Base-by-base conservation (phyloP, 1,284 basidiomycete species). In the Apiotrichum mycotoxinovorans region DNA sequence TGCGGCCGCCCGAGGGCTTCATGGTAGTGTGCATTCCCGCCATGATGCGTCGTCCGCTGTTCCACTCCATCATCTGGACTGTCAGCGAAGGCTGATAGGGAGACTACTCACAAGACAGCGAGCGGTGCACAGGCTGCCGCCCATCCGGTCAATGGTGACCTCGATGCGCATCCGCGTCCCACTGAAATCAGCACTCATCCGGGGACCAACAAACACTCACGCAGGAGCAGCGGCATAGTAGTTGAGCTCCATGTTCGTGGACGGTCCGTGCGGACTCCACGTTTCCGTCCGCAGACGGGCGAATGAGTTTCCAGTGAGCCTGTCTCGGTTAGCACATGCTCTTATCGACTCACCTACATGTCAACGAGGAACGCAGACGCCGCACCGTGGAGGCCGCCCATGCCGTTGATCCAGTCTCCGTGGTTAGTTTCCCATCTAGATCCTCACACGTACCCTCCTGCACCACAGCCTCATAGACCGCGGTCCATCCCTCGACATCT, bases 291-390 rank as follows among this genome's bases (percentile, higher is more conserved):
- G 67, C 38, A 23, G 59, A 11, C 49, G 54, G 20, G 42, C 33
- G 22, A 56, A 46, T 2, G 35, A 15, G 4, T 33, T n/a, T 35
- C 49, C 49, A 5, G 54, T 56, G 26, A 56, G 35, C 52, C 30
- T 26, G 33, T 2, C 14, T 53, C 17, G n/a, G 35, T 33, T 23
- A 46, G 26, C 44, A 46, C 8, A n/a, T n/a, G n/a, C n/a, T 20
- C 14, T 22, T 20, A 10, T 7, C n/a, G 8, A 17, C 5, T 11
- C 40, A 41, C 40, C n/a, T 20, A 72, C 71, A 63, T 66, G 58
- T 73, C 71, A 12, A 71, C 58, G 17, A 73, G 56, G 63, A 63
- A 73, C 14, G 62, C 56, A 1, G 64, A 50, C 3, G 67, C 68
- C 7, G 67, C 71, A 15, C 71, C 71, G 54, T 73, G 71, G 55